These are phyloP conservation scores for Nelumbo lutea DNA, from an alignment of 164 flowering plant genomes.

Conservation along the genomic window DNA sequence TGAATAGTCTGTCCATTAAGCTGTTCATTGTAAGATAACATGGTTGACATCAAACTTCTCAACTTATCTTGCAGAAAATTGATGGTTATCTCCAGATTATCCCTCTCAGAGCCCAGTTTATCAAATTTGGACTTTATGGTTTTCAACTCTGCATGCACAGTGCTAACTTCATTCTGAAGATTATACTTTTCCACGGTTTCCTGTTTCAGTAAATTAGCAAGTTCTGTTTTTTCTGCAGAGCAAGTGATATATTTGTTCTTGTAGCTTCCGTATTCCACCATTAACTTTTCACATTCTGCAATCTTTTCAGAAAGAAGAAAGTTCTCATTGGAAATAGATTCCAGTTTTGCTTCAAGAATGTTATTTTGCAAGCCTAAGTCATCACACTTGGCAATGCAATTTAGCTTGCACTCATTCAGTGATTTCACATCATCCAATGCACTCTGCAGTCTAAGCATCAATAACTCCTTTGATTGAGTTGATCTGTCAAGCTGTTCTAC, in stretches of 20 bases:
- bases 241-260: constrained; percentile 47
- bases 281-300: constrained; percentile 40
- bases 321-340: constrained; percentile 45
- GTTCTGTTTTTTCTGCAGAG: constrained; percentile 40
- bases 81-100: constrained; percentile 39
- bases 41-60: constrained; percentile 26
- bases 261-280: constrained; percentile 38
- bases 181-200: constrained; percentile 32
- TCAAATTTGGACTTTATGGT: constrained; percentile 30
- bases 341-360: constrained; percentile 47
- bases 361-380: constrained; percentile 49
- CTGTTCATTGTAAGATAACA: constrained; percentile 28
- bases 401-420: constrained; percentile 41
- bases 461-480: constrained; percentile 40
- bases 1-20: constrained; percentile 15
- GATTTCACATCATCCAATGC: constrained; percentile 47
- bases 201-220: constrained; percentile 40
- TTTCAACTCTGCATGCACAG: constrained; percentile 48
- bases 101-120: constrained; percentile 30
- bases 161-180: constrained; percentile 36
- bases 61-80: constrained; percentile 39
- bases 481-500: constrained; percentile 47
- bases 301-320: constrained; percentile 42
- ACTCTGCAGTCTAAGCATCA: constrained; percentile 54
- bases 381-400: constrained; percentile 34